Conservation (phyloP, 2,329 filamentous ascomycete species). For the Sarocladium brachiariae region DNA sequence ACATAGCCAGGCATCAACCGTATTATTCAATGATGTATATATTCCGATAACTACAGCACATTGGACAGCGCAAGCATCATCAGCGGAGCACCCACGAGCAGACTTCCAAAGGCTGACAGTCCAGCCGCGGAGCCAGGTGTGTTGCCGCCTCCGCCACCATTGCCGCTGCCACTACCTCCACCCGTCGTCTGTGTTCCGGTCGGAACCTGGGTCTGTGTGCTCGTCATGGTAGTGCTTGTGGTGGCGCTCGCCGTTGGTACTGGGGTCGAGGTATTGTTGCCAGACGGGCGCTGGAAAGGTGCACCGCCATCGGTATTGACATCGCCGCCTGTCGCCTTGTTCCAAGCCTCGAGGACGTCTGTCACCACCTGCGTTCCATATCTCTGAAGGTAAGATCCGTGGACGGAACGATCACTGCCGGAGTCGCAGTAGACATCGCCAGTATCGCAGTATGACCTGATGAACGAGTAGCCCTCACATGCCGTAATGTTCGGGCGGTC, state of each 20-base stretch:
- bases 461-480: conserved; percentile 29
- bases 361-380: conserved; percentile 29
- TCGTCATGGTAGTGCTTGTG: conserved; percentile 1
- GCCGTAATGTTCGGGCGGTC: conserved; percentile 24
- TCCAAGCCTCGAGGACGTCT: conserved; percentile 28
- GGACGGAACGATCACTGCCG: conserved; percentile 22
- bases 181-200: not conserved
- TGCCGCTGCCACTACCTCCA: not conserved
- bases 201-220: not conserved
- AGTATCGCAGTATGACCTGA: conserved; percentile 34
- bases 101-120: not conserved
- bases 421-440: conserved; percentile 34
- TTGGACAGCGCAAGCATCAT: conserved; percentile 3
- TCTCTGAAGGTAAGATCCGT: conserved; percentile 27
- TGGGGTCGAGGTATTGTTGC: not conserved
- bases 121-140: not conserved
- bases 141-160: not conserved
- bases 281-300: not conserved
- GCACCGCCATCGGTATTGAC: not conserved
- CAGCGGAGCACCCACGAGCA: conserved; percentile 1
- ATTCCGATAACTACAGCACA: conserved; percentile 2
- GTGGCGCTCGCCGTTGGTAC: not conserved
- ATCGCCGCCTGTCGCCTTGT: conserved; percentile 13
- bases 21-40: not conserved
- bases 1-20: too few relatives aligned